Evolutionary conservation across 192 early-diverging fungal genomes (phyloP).

Genomic region (Gamsiella multidivaricata): DNA sequence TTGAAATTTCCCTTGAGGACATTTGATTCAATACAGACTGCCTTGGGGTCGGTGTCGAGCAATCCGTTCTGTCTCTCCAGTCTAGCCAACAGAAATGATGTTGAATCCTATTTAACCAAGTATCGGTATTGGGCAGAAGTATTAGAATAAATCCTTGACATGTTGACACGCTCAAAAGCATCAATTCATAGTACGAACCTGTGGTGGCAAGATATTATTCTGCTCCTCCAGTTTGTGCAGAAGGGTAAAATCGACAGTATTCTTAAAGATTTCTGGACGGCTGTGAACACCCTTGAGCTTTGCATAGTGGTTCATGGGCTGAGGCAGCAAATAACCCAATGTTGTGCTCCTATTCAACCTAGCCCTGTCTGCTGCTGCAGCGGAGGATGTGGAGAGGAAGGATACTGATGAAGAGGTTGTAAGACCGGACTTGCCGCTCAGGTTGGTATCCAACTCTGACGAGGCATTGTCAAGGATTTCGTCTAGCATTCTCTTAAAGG

Average conservation of each 20-base stretch:
- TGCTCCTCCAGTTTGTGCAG: slow-evolving; percentile 65
- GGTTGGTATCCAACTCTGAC: slow-evolving; percentile 36
- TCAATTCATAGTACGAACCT: slow-evolving; percentile 50
- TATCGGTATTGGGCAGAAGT: neutral
- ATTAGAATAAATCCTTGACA: neutral
- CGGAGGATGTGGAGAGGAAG: slow-evolving; percentile 22
- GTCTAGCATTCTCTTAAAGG: slow-evolving; percentile 53
- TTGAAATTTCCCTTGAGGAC: slow-evolving; percentile 65
- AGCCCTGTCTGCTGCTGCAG: slow-evolving; percentile 36
- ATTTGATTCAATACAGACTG: slow-evolving; percentile 70
- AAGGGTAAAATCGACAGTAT: slow-evolving; percentile 45
- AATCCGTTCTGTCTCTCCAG: slow-evolving; percentile 70
- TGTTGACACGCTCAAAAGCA: slow-evolving; percentile 2
- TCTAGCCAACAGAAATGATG: slow-evolving; percentile 65
- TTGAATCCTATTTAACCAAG: slow-evolving; percentile 58
- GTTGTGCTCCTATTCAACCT: slow-evolving; percentile 39
- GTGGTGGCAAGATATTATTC: slow-evolving; percentile 64
- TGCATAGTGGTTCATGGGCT: slow-evolving; percentile 41
- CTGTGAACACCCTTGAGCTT: slow-evolving; percentile 24
- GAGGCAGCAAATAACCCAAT: slow-evolving; percentile 43
- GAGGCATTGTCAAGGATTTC: slow-evolving; percentile 53
- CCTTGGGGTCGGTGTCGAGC: slow-evolving; percentile 68
- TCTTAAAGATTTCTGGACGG: neutral
- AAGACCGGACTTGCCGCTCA: slow-evolving; percentile 11
- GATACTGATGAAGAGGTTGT: slow-evolving; percentile 25